Evolutionary conservation across 495 filamentous ascomycete genomes (phyloP).

Genomic region (Chaetomium cochliodes): DNA sequence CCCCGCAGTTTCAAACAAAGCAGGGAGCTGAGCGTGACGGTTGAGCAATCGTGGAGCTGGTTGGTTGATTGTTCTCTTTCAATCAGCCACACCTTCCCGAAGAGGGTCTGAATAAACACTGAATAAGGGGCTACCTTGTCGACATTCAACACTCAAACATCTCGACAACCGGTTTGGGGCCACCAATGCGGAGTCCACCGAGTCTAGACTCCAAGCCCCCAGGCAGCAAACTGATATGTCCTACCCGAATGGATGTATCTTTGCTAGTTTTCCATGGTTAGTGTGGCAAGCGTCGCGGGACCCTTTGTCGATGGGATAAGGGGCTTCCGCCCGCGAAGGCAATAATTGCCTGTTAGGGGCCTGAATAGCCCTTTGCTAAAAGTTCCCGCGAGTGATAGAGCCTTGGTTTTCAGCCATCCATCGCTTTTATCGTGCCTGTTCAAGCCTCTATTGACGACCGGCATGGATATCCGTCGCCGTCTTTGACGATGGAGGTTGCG

Average conservation of each 20-base stretch:
- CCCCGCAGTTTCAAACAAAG: background rate
- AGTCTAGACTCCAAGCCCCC: background rate
- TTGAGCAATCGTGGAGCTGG: conserved; percentile 2
- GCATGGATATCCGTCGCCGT: background rate
- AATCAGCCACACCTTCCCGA: conserved; percentile 26
- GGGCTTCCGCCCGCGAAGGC: background rate
- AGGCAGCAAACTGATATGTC: background rate
- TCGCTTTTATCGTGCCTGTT: conserved; percentile 12
- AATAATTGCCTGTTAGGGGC: conserved; percentile 23
- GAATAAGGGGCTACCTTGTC: conserved; percentile 21
- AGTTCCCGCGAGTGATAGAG: conserved; percentile 4
- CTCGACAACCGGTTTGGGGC: background rate
- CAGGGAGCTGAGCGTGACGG: background rate
- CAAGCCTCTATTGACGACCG: background rate
- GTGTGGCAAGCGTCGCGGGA: background rate
- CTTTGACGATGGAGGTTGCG: conserved; percentile 13
- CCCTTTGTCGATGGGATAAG: conserved; percentile 13
- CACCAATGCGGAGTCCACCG: background rate
- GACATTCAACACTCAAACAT: background rate
- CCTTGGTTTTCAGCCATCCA: background rate
- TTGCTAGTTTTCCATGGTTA: background rate
- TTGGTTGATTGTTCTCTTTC: conserved; percentile 5
- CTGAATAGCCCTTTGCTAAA: conserved; percentile 29
- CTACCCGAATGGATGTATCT: background rate
- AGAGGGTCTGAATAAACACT: conserved; percentile 41